Evolutionary conservation across 139 green algal genomes (phyloP).

Genomic region (Eudorina sp.): DNA sequence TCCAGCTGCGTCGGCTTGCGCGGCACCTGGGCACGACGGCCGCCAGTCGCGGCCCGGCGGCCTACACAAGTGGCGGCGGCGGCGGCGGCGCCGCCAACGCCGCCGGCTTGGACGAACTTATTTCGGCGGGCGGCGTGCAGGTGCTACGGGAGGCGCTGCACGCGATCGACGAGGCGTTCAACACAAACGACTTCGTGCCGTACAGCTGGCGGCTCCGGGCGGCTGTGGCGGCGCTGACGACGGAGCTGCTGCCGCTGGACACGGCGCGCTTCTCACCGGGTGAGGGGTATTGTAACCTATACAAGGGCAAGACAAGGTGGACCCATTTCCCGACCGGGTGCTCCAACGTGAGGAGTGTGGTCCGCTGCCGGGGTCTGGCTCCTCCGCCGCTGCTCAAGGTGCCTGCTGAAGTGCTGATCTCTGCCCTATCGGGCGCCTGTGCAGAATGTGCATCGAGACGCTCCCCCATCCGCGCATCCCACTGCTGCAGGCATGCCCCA

Average conservation of each 20-base stretch:
- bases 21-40: background rate
- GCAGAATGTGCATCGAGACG: too few species aligned
- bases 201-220: slow-evolving; percentile 41
- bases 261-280: background rate
- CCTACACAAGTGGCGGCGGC: background rate
- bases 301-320: too few species aligned
- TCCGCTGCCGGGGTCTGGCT: too few species aligned
- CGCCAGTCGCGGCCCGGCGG: background rate
- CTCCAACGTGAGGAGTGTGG: too few species aligned
- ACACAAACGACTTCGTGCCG: background rate
- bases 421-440: too few species aligned
- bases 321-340: too few species aligned
- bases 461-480: too few species aligned
- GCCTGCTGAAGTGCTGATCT: too few species aligned
- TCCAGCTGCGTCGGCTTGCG: slow-evolving; percentile 20
- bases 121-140: background rate
- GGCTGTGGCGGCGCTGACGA: slow-evolving; percentile 2
- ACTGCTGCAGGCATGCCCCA: background rate
- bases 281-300: too few species aligned
- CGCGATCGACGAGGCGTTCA: slow-evolving; percentile 23
- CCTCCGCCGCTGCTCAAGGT: too few species aligned
- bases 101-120: background rate
- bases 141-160: background rate
- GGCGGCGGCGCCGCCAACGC: background rate
- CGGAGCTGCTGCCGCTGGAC: slow-evolving; percentile 35